These are phyloP conservation scores for Neocallimastix lanati DNA, from an alignment of 192 early-diverging fungal species.

Conservation along the genomic window DNA sequence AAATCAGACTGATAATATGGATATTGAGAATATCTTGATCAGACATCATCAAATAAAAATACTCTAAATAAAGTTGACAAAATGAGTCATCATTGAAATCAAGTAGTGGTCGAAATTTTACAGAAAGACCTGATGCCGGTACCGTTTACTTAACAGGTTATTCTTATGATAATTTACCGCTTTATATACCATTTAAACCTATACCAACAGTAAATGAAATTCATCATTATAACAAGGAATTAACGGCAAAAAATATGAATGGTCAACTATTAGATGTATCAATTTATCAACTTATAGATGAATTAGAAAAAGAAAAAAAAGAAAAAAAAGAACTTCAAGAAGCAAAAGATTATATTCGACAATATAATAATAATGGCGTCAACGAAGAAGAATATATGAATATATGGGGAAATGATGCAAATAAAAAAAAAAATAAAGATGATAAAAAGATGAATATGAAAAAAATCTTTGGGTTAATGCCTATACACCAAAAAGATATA, in stretches of 20 bases:
- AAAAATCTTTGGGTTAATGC: conserved; percentile 71
- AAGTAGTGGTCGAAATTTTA: background rate
- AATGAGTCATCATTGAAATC: too few species aligned
- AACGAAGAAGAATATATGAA: background rate
- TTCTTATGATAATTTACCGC: background rate
- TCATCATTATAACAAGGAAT: background rate
- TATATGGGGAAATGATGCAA: background rate
- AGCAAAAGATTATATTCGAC: background rate
- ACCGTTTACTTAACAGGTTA: background rate
- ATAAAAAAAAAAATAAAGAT: background rate
- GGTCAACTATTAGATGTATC: conserved; percentile 4
- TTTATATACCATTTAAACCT: background rate
- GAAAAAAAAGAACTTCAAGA: background rate
- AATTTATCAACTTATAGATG: too few species aligned
- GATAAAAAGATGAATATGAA: background rate
- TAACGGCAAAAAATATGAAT: background rate
- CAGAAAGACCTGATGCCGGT: background rate
- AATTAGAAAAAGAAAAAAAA: too few species aligned
- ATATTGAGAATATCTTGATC: too few species aligned
- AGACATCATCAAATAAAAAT: too few species aligned
- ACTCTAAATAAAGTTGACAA: too few species aligned
- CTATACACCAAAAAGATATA: conserved; percentile 58
- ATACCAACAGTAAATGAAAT: background rate
- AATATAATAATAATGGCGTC: background rate
- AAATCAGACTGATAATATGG: too few species aligned